Evolutionary conservation across 176 grass and related monocot genomes (phyloP), one percentile per base, ranked within the genome.

Genomic region (Triticum aestivum): DNA sequence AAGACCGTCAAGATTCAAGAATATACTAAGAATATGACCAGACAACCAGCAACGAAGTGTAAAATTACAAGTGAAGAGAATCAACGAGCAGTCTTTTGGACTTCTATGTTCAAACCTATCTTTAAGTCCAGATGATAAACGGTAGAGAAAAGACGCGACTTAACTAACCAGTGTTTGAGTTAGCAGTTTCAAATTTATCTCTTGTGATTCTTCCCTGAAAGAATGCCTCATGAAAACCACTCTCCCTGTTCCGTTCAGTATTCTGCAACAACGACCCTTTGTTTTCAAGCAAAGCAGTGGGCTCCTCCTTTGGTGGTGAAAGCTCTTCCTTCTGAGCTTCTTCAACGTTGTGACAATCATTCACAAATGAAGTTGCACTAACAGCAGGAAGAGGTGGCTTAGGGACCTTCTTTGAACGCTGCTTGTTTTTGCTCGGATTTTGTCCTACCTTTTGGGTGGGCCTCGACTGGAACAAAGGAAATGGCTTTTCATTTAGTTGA

Each of bases 81-180:
- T 2, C 61, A 63, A 11, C 56, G 21, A 75, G 56, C 41, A 56
- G 14, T 65, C 79, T 65, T 61, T 17, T 41, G n/a, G 34, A 80
- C 17, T 73, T 70, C 21, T 62, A 51, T 15, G 47, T 51, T 51
- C 47, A 15, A 56, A 66, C 47, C 58, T 15, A 68, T 81, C 6
- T 68, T 58, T 69, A 61, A 69, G 26, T 70, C 35, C 58, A 84
- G 21, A 70, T 82, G 63, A 8, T 77, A 30, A 30, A 77, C 26
- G 59, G 78, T 24, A 61, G 7, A 73, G 66, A 61, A 51, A 30
- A 35, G 30, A 38, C 3, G 69, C 37, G 51, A 63, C 49, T 18
- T 47, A 66, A 87, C 88, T 89, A 79, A 93, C 91, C 91, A 82
- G 49, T 32, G 33, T 86, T 86, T 92, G 82, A 76, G 45, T 83